These are phyloP conservation scores for Arachnomyces sp. DNA, from an alignment of 2,329 filamentous ascomycete species.

Conservation along the genomic window DNA sequence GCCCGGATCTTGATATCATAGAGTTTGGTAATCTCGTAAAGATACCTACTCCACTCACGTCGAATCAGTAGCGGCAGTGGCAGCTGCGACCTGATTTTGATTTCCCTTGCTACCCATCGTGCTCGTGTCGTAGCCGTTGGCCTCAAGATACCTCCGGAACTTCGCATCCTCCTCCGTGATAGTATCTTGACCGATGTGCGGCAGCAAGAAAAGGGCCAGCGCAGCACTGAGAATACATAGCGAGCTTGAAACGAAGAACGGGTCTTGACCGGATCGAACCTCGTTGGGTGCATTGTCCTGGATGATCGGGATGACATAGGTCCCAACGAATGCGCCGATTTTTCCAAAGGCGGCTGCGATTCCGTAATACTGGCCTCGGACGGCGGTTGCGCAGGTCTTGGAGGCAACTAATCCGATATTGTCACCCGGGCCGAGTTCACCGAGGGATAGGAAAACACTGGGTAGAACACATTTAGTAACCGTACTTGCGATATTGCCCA, in stretches of 20 bases:
- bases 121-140: slow-evolving; percentile 67
- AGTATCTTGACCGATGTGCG: slow-evolving; percentile 70
- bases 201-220: slow-evolving; percentile 61
- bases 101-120: slow-evolving; percentile 41
- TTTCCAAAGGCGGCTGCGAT: slow-evolving; percentile 42
- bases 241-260: slow-evolving; percentile 76
- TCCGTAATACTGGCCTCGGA: slow-evolving; percentile 68
- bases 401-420: slow-evolving; percentile 83
- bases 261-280: slow-evolving; percentile 65
- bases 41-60: no score
- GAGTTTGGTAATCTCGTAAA: no score
- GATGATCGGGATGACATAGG: slow-evolving; percentile 72
- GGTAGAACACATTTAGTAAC: not conserved
- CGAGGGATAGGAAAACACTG: slow-evolving; percentile 65
- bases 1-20: not conserved
- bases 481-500: not conserved
- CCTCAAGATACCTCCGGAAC: slow-evolving; percentile 67
- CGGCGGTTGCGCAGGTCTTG: slow-evolving; percentile 79
- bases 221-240: slow-evolving; percentile 69
- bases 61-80: no score
- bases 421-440: slow-evolving; percentile 79
- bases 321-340: slow-evolving; percentile 68
- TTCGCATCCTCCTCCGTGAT: slow-evolving; percentile 68
- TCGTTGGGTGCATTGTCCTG: slow-evolving; percentile 48
- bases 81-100: no score